These are phyloP conservation scores for Colletotrichum sp. DNA, from an alignment of 2,329 filamentous ascomycete genomes.

Conservation along the genomic window DNA sequence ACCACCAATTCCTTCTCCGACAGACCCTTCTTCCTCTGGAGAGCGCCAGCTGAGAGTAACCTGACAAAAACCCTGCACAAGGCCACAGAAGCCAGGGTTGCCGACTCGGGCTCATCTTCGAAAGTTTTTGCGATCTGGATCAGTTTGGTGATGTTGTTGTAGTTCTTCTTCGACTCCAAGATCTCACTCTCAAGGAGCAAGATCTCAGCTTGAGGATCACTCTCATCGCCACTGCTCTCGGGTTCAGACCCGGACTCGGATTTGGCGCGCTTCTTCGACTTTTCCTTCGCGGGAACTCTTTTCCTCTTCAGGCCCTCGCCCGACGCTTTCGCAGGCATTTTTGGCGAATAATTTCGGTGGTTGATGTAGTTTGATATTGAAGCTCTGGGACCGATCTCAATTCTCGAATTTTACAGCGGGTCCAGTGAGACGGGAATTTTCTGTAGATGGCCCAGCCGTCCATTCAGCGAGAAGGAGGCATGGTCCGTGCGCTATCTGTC, in stretches of 20 bases:
- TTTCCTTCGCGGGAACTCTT: slow-evolving; percentile 43
- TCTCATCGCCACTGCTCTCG: slow-evolving; percentile 41
- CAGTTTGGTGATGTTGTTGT: slow-evolving; percentile 85
- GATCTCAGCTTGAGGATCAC: slow-evolving; percentile 68
- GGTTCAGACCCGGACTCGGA: slow-evolving; percentile 42
- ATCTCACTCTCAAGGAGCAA: slow-evolving; percentile 81
- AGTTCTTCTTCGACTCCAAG: slow-evolving; percentile 84
- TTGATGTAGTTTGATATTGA: not conserved
- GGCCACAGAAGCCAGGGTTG: slow-evolving; percentile 75
- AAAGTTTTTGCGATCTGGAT: slow-evolving; percentile 59
- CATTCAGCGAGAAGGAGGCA: not conserved
- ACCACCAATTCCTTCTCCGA: slow-evolving; percentile 78
- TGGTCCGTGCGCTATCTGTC: slow-evolving; percentile 24
- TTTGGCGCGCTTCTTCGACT: slow-evolving; percentile 56
- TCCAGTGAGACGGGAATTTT: slow-evolving; percentile 11
- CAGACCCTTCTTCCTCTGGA: slow-evolving; percentile 68
- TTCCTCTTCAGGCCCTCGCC: slow-evolving; percentile 57
- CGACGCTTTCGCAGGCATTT: slow-evolving; percentile 31
- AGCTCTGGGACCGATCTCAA: not conserved
- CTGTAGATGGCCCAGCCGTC: not conserved
- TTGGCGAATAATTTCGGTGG: not conserved
- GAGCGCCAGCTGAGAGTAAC: slow-evolving; percentile 74
- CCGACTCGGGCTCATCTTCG: slow-evolving; percentile 56
- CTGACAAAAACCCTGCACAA: slow-evolving; percentile 87
- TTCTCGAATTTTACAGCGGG: slow-evolving; percentile 7